Evolutionary conservation across 768 basidiomycete genomes (phyloP).

Genomic region (Lyophyllum shimeji): DNA sequence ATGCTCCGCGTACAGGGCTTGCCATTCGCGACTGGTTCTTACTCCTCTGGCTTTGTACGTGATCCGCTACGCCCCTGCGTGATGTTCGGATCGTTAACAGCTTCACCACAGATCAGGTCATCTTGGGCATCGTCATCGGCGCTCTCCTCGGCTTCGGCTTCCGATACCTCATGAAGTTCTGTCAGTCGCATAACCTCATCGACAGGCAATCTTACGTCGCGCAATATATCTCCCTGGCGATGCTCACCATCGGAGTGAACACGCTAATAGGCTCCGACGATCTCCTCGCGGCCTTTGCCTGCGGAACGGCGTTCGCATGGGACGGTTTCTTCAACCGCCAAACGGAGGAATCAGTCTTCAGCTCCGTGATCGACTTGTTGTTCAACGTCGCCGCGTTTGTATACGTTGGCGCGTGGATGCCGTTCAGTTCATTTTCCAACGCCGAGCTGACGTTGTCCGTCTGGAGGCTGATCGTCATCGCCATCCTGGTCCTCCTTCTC

Average conservation of each 20-base stretch:
- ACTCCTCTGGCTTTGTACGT: constrained; percentile 81
- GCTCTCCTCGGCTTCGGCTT: constrained; percentile 73
- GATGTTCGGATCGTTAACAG: constrained; percentile 10
- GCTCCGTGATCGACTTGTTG: constrained; percentile 91
- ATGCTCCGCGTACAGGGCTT: constrained; percentile 49
- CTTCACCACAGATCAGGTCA: constrained; percentile 64
- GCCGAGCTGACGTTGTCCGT: constrained; percentile 65
- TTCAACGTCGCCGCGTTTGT: constrained; percentile 97
- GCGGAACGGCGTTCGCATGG: constrained; percentile 96
- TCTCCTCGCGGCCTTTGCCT: constrained; percentile 90
- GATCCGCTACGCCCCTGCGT: neutral
- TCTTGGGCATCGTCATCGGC: constrained; percentile 75
- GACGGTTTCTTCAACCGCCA: constrained; percentile 92
- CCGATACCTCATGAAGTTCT: constrained; percentile 92
- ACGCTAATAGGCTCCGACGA: constrained; percentile 91
- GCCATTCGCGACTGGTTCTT: constrained; percentile 90
- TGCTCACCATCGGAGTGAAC: constrained; percentile 82
- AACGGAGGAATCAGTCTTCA: constrained; percentile 94
- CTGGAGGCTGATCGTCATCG: constrained; percentile 84
- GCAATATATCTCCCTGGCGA: constrained; percentile 82
- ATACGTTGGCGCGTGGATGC: constrained; percentile 97
- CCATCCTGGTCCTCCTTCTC: constrained; percentile 78
- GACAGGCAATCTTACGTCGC: constrained; percentile 95
- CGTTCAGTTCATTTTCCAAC: constrained; percentile 79
- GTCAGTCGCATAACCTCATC: constrained; percentile 81